Evolutionary conservation across 352 stramenopile species (phyloP), one percentile per base, ranked within the genome.

Genomic region (Phytophthora citricola): DNA sequence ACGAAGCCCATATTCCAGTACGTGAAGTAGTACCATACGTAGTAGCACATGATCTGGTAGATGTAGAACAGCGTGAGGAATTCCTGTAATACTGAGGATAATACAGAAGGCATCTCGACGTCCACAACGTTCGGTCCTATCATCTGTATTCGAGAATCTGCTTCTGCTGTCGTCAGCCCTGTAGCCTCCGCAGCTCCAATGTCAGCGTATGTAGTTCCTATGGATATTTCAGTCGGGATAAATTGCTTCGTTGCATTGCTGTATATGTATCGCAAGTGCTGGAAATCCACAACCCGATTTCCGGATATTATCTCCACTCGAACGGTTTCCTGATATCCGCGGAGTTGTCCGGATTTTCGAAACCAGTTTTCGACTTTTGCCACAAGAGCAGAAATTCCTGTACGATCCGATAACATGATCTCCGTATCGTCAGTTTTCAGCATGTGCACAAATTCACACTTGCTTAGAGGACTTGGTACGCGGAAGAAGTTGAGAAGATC

Each of bases 11-110:
- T 63, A 29, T 78, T 71, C 64, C 74, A 83, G 56, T 87, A 89
- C 11, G 65, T 78, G 53, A 73, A 83, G 58, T 81, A 89, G 46
- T 79, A 79, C 79, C 79, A 89, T 11, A 85, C 71, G 51, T 75
- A 83, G 65, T 89, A 89, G 64, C 75, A 80, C 64, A 82, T 78
- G 56, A 85, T 61, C 59, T 83, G 75, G 45, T 86, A 86, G 14
- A 86, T 66, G 58, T 82, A 83, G 26, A 80, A 84, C 6, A 83
- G 63, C 15, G 63, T 75, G 22, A 83, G 62, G n/a, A 81, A 69
- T 53, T 85, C 71, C 7, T 74, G 36, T 8, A 76, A 32, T 5
- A 83, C 31, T 4, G 69, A 83, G 12, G 58, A 56, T 8, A 60
- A 26, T 22, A 77, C 32, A n/a, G 76, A 78, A 17, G 76, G 73